These are phyloP conservation scores for Mrakia frigida DNA, from an alignment of 768 basidiomycete genomes.

Conservation along the genomic window DNA sequence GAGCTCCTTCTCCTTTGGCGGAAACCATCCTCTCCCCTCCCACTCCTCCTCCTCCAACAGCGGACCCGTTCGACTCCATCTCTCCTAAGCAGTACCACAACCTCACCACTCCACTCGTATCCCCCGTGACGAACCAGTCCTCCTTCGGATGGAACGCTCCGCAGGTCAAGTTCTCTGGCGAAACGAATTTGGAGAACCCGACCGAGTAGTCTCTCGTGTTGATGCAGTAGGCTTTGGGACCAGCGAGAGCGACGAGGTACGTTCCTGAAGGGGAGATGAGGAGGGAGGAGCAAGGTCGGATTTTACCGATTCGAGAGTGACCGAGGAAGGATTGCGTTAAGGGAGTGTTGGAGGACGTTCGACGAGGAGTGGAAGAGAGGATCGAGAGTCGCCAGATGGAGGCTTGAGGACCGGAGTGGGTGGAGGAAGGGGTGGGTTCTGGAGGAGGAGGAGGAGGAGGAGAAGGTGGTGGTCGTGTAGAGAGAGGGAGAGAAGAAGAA, in stretches of 20 bases:
- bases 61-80: background rate
- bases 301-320: slow-evolving; percentile 46
- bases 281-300: slow-evolving; percentile 37
- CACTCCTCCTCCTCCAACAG: too few relatives aligned
- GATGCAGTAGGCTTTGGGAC: slow-evolving; percentile 39
- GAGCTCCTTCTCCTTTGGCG: slow-evolving; percentile 11
- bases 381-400: slow-evolving; percentile 23
- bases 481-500: background rate
- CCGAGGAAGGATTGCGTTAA: background rate
- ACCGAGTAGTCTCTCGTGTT: slow-evolving; percentile 1
- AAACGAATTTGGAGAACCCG: slow-evolving; percentile 57
- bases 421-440: background rate
- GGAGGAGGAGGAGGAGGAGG: background rate
- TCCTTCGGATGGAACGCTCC: slow-evolving; percentile 42
- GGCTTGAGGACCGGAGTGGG: slow-evolving; percentile 18
- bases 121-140: slow-evolving; percentile 93
- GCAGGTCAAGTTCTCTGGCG: slow-evolving; percentile 18
- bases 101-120: slow-evolving; percentile 72
- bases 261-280: slow-evolving; percentile 40
- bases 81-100: slow-evolving; percentile 83
- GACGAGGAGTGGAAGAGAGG: slow-evolving; percentile 57
- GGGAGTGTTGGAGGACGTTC: slow-evolving; percentile 13
- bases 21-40: background rate
- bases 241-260: slow-evolving; percentile 42
- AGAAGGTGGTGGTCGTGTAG: background rate